These are phyloP conservation scores for Megacollybia marginata DNA, from an alignment of 768 basidiomycete genomes.

Conservation along the genomic window DNA sequence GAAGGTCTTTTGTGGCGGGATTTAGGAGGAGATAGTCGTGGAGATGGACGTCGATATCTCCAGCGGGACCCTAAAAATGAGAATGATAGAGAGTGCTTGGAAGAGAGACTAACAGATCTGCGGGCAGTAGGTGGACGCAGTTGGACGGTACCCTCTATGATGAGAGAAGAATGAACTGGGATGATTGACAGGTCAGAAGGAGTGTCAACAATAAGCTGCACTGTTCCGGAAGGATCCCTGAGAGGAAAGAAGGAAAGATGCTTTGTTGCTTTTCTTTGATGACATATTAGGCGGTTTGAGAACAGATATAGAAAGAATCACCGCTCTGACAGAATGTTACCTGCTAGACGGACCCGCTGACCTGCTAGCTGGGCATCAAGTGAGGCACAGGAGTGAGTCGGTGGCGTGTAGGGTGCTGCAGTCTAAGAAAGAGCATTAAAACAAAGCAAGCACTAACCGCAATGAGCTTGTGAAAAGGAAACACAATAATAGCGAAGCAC, in stretches of 20 bases:
- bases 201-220: slow-evolving; percentile 66
- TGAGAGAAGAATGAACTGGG: slow-evolving; percentile 73
- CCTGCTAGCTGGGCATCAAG: slow-evolving; percentile 48
- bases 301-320: slow-evolving; percentile 37
- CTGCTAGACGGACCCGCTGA: slow-evolving; percentile 59
- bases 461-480: slow-evolving; percentile 17
- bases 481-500: slow-evolving; percentile 1
- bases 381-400: slow-evolving; percentile 60
- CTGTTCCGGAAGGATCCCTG: slow-evolving; percentile 67
- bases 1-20: slow-evolving; percentile 59
- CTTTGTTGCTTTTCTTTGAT: slow-evolving; percentile 55
- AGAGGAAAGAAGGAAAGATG: slow-evolving; percentile 80
- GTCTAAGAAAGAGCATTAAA: slow-evolving; percentile 2
- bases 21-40: slow-evolving; percentile 70
- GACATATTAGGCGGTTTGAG: slow-evolving; percentile 25
- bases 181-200: slow-evolving; percentile 44
- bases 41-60: slow-evolving; percentile 78
- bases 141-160: slow-evolving; percentile 68
- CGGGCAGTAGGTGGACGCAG: slow-evolving; percentile 54
- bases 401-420: slow-evolving; percentile 48
- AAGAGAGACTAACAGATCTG: slow-evolving; percentile 42
- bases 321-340: slow-evolving; percentile 82
- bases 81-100: slow-evolving; percentile 4
- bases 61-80: slow-evolving; percentile 44
- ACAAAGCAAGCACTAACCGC: slow-evolving; percentile 25